Percentiles rank a stretch among this genome's conserved stretches.
Evolutionary conservation across 2,329 filamentous ascomycete species (phyloP).

Genomic region (Penicillium decumbens): DNA sequence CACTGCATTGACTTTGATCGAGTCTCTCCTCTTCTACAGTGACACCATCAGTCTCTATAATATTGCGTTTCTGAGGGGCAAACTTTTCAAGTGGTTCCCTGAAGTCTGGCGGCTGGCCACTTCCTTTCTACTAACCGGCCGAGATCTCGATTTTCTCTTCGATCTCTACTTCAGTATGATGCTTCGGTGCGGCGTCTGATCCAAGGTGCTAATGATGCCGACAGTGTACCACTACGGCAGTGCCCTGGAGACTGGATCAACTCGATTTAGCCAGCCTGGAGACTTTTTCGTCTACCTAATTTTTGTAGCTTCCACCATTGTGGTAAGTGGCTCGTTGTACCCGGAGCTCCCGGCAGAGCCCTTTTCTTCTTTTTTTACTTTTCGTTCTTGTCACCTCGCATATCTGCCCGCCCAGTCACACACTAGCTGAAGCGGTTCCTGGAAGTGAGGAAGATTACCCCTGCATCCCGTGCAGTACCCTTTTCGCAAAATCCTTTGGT

Average conservation of each 20-base stretch:
- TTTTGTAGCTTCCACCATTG: slow-evolving; percentile 65
- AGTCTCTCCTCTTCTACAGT: slow-evolving; percentile 59
- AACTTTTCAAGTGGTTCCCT: slow-evolving; percentile 55
- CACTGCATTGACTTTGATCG: slow-evolving; percentile 58
- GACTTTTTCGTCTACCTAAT: slow-evolving; percentile 76
- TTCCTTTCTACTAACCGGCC: slow-evolving; percentile 56
- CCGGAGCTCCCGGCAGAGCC: slow-evolving; percentile 14
- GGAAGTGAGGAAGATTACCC: slow-evolving; percentile 77
- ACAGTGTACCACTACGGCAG: slow-evolving; percentile 71
- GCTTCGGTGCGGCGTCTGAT: slow-evolving; percentile 16
- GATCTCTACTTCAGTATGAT: slow-evolving; percentile 67
- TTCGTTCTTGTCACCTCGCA: slow-evolving; percentile 51
- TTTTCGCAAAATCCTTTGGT: slow-evolving; percentile 58
- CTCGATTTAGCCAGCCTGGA: slow-evolving; percentile 69
- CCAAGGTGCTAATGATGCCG: slow-evolving; percentile 28
- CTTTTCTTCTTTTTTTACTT: slow-evolving; percentile 14
- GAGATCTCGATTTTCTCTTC: slow-evolving; percentile 57
- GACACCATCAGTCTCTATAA: slow-evolving; percentile 50
- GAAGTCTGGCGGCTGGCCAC: slow-evolving; percentile 58
- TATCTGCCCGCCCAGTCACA: slow-evolving; percentile 74
- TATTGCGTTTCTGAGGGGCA: slow-evolving; percentile 49
- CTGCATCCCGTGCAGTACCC: slow-evolving; percentile 56
- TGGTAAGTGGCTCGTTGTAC: slow-evolving; percentile 61
- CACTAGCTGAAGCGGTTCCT: slow-evolving; percentile 76
- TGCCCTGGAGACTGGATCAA: slow-evolving; percentile 65